Percentiles rank a stretch among this genome's conserved stretches.
Conservation (phyloP, 2,329 filamentous ascomycete species). For the Apiospora phragmitis region DNA sequence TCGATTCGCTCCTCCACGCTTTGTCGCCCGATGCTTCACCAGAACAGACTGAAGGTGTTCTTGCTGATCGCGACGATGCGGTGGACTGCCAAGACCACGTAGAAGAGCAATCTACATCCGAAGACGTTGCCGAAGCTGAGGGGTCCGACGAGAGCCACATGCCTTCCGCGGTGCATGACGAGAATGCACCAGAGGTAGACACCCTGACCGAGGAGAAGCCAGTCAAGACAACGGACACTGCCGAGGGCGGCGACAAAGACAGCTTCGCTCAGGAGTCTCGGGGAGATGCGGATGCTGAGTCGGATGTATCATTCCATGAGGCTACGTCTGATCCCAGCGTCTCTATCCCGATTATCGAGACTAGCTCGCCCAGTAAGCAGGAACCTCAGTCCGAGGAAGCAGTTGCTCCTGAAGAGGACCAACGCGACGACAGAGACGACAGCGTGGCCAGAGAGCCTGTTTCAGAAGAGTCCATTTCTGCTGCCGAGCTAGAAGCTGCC, state of each 20-base stretch:
- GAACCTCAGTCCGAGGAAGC: not conserved
- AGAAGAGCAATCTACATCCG: conserved; percentile 4
- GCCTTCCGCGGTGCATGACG: not conserved
- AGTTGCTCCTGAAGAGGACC: not conserved
- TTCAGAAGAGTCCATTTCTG: not conserved
- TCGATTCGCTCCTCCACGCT: conserved; percentile 52
- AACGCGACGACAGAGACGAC: not conserved
- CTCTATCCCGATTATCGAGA: not conserved
- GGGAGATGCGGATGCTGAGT: not conserved
- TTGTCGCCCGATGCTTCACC: conserved; percentile 33
- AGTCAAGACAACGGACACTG: not conserved
- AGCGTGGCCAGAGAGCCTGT: no score
- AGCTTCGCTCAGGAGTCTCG: not conserved
- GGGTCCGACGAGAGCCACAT: not conserved
- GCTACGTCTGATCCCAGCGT: not conserved
- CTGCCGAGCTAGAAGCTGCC: not conserved
- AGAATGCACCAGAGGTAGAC: not conserved
- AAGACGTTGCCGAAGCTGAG: not conserved
- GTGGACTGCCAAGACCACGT: conserved; percentile 25
- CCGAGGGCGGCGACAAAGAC: not conserved
- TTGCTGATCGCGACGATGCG: not conserved
- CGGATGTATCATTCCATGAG: not conserved
- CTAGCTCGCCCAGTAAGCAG: not conserved
- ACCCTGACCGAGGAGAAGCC: conserved; percentile 1
- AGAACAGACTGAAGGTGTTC: conserved; percentile 7